phyloP scores from a whole-genome alignment of 129 eudicot species.

The Arctium lappa region DNA sequence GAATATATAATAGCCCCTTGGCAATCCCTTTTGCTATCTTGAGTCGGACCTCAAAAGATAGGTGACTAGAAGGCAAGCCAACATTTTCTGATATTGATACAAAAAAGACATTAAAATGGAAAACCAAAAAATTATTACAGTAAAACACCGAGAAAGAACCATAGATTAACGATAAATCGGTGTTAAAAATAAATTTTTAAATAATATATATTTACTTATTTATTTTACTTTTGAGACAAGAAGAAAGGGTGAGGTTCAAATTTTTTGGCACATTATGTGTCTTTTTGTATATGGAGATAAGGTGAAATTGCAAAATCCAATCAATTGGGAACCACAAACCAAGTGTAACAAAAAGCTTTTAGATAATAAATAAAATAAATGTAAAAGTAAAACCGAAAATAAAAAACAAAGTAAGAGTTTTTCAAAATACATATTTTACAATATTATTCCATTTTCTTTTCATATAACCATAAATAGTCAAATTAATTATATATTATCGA shows the following conservation, averaged over 20 bases:
- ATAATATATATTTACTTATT: background rate
- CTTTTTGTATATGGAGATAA: slow-evolving; percentile 24
- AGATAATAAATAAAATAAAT: background rate
- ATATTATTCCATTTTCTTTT: background rate
- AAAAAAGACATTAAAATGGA: background rate
- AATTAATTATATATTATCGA: background rate
- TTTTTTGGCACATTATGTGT: slow-evolving; percentile 29
- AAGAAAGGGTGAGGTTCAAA: background rate
- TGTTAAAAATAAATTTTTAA: background rate
- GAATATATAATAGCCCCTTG: slow-evolving; percentile 67
- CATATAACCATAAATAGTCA: background rate
- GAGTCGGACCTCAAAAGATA: slow-evolving; percentile 61
- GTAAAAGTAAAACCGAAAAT: background rate
- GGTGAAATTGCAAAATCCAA: slow-evolving; percentile 11
- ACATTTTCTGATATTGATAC: slow-evolving; percentile 45
- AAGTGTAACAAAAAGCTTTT: background rate
- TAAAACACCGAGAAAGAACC: background rate
- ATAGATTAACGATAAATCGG: background rate
- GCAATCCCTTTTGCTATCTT: slow-evolving; percentile 89
- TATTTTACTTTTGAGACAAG: background rate
- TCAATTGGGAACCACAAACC: slow-evolving; percentile 20
- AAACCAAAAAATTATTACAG: background rate
- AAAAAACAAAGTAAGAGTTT: background rate
- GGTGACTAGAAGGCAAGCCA: slow-evolving; percentile 51
- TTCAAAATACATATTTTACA: background rate